phyloP scores from a whole-genome alignment of 768 basidiomycete species.

The Mycena kentingensis region DNA sequence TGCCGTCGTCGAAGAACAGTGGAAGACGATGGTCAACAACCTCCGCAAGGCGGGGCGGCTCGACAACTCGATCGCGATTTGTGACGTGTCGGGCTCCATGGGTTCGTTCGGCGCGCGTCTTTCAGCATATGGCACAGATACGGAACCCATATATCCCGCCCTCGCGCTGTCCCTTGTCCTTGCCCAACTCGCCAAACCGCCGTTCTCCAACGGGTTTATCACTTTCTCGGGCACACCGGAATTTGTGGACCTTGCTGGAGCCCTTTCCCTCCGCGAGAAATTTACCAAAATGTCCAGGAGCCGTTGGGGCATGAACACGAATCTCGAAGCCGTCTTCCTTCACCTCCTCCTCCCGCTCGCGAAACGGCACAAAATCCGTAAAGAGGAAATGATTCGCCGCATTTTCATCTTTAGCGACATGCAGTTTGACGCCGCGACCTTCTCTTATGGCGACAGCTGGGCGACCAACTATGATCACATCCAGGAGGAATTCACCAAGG shows the following conservation, averaged over 20 bases:
- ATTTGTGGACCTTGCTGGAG: slow-evolving; percentile 51
- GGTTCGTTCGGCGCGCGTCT: slow-evolving; percentile 34
- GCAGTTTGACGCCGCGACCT: slow-evolving; percentile 59
- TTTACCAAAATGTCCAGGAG: slow-evolving; percentile 38
- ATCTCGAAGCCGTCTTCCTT: slow-evolving; percentile 62
- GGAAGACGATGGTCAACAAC: slow-evolving; percentile 58
- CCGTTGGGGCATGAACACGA: slow-evolving; percentile 60
- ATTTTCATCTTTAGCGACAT: slow-evolving; percentile 79
- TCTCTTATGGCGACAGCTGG: slow-evolving; percentile 37
- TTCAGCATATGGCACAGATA: slow-evolving; percentile 1
- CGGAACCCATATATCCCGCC: slow-evolving; percentile 59
- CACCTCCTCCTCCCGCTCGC: slow-evolving; percentile 66
- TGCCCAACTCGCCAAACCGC: slow-evolving; percentile 60
- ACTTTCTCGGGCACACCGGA: slow-evolving; percentile 60
- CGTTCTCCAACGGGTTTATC: slow-evolving; percentile 68
- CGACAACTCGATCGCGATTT: slow-evolving; percentile 64
- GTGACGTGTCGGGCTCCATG: slow-evolving; percentile 80
- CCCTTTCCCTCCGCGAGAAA: slow-evolving; percentile 38
- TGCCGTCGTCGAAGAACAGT: slow-evolving; percentile 64
- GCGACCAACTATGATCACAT: slow-evolving; percentile 65
- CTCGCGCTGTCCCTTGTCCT: slow-evolving; percentile 68
- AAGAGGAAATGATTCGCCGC: slow-evolving; percentile 74
- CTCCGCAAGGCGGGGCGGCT: slow-evolving; percentile 57
- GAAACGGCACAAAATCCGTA: slow-evolving; percentile 52
- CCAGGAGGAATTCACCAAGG: slow-evolving; percentile 52